phyloP scores from a whole-genome alignment of 139 green algal genomes.

The Asterochloris sp. region DNA sequence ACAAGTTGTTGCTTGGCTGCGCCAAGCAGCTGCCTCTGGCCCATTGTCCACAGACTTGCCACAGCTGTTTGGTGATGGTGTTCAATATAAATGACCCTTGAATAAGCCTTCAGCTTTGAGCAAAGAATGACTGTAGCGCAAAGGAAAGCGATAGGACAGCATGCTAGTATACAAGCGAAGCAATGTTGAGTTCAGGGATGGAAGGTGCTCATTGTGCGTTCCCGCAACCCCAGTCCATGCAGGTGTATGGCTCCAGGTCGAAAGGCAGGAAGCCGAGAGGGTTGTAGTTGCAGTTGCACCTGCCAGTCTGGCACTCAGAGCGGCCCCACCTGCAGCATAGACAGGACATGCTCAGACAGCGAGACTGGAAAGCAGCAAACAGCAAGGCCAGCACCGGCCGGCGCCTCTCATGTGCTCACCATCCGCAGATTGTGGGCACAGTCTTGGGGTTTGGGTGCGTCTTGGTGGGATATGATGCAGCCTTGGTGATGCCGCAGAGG shows the following conservation, averaged over 20 bases:
- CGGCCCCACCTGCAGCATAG: background rate
- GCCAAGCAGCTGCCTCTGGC: too few relatives aligned
- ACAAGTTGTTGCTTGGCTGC: too few relatives aligned
- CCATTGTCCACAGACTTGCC: too few relatives aligned
- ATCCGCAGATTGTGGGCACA: constrained; percentile 19
- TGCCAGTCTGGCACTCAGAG: background rate
- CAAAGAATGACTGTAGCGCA: too few relatives aligned
- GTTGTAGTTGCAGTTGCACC: constrained; percentile 1
- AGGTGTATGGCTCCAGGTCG: background rate
- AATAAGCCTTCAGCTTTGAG: too few relatives aligned
- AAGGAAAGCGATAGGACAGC: too few relatives aligned
- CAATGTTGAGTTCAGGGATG: too few relatives aligned
- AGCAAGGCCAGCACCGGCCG: background rate
- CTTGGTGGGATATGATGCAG: constrained; percentile 70
- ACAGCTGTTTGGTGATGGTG: too few relatives aligned
- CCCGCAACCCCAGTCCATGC: constrained; percentile 7
- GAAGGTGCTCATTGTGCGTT: too few relatives aligned
- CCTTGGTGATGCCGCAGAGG: constrained; percentile 59
- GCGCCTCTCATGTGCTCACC: background rate
- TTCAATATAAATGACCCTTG: too few relatives aligned
- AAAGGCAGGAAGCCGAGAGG: background rate
- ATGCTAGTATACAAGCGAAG: too few relatives aligned
- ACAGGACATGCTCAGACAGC: background rate
- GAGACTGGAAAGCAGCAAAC: background rate
- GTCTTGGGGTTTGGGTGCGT: constrained; percentile 25